Conservation (phyloP, 2,329 filamentous ascomycete species). For the Aspergillus fructus region DNA sequence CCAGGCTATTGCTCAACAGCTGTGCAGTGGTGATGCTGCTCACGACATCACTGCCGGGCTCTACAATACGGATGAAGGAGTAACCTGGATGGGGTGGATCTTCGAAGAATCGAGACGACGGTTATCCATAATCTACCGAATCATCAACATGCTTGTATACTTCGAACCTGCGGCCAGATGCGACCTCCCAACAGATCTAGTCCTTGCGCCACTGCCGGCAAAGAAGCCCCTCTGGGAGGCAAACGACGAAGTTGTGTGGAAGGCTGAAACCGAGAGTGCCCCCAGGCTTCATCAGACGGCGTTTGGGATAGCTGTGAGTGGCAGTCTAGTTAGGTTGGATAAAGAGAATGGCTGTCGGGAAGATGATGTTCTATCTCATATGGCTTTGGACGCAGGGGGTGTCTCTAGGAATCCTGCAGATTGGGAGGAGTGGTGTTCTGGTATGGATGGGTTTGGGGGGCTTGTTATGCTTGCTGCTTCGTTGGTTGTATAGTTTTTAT, state of each 20-base stretch:
- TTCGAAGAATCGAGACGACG: background rate
- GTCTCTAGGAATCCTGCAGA: slow-evolving; percentile 14
- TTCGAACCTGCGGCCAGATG: slow-evolving; percentile 44
- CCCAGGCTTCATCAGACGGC: slow-evolving; percentile 3
- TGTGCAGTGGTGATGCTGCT: background rate
- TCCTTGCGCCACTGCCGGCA: slow-evolving; percentile 45
- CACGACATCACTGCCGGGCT: background rate
- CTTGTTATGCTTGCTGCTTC: slow-evolving; percentile 49
- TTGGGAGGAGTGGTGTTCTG: slow-evolving; percentile 49
- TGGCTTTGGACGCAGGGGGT: background rate
- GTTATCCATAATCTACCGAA: slow-evolving; percentile 40
- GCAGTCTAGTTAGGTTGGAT: background rate
- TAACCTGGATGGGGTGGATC: background rate
- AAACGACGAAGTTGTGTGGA: slow-evolving; percentile 35
- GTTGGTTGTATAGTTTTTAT: slow-evolving; percentile 3
- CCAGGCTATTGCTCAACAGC: background rate
- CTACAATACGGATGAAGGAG: background rate
- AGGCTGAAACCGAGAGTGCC: slow-evolving; percentile 28
- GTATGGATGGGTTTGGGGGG: slow-evolving; percentile 47
- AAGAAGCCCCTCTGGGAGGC: slow-evolving; percentile 49
- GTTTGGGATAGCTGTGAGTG: background rate
- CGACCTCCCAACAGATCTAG: slow-evolving; percentile 32
- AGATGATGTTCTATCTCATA: background rate
- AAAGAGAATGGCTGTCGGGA: background rate
- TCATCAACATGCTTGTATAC: slow-evolving; percentile 45